Evolutionary conservation across 1,284 basidiomycete species (phyloP), one percentile per base, ranked within the genome.

Genomic region (Cutaneotrichosporon curvatum): DNA sequence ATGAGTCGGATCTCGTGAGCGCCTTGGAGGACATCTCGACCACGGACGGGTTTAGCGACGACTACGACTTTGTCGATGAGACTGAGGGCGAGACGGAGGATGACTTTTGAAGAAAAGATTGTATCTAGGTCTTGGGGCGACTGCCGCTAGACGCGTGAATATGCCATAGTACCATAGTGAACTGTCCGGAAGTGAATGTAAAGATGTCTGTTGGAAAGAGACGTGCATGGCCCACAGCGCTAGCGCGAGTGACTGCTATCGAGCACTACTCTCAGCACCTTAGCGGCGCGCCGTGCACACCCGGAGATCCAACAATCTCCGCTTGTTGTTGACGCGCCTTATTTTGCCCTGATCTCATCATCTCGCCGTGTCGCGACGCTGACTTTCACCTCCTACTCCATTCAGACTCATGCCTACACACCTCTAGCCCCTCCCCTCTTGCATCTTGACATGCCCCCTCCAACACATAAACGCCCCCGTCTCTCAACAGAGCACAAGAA

Each of bases 31-130:
- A 19, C 35, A 35, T 37, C 25, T 7, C 8, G 20, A 34, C 44
- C 14, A 45, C 50, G 12, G 40, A 39, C 23, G 34, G 35, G 32
- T 37, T 45, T 16, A 38, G 32, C 22, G 42, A 51, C 33, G 51
- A 56, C 34, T 51, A 48, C 35, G 51, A 56, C 38, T 45, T 51
- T 48, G 49, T 53, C 30, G 51, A 53, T 42, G 45, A 50, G 37
- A 34, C 48, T n/a, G 50, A 51, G 32, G 53, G 52, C 14, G 51
- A 57, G 44, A 52, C 54, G 23, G 53, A 51, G 44, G 50, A 51
- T 25, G 53, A 43, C 33, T 33, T 55, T 23, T 55, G 34, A n/a
- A 7, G 37, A 38, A 22, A 22, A 21, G 16, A 38, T n/a, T 20
- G 35, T 18, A 18, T 36, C n/a, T 36, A 20, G 5, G n/a, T 21